A percentile compares a stretch with the other conserved stretches of the same genome.
Conservation (phyloP, 495 filamentous ascomycete genomes). For the Neurospora sp. region DNA sequence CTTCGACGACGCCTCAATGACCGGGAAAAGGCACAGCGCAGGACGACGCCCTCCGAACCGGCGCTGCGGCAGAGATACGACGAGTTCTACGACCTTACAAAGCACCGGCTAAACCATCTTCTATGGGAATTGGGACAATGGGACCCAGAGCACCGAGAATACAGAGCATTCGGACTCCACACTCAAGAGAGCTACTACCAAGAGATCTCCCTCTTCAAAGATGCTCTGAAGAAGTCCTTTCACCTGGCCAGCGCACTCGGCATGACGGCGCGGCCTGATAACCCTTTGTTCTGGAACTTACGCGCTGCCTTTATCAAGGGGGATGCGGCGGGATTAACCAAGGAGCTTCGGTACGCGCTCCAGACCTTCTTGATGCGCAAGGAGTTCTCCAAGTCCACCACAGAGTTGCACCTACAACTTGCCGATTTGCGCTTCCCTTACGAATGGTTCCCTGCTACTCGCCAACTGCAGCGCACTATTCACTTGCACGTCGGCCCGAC, state of each 20-base stretch:
- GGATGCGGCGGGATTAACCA: conserved; percentile 37
- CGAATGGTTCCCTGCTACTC: conserved; percentile 84
- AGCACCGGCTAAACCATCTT: conserved; percentile 8
- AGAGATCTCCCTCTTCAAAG: conserved; percentile 27
- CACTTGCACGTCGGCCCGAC: conserved; percentile 96
- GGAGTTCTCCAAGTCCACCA: conserved; percentile 22
- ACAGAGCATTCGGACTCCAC: conserved; percentile 22
- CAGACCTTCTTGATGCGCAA: conserved; percentile 38
- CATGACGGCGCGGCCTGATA: conserved; percentile 24
- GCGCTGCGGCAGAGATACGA: conserved; percentile 15
- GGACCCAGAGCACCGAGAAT: conserved; percentile 12
- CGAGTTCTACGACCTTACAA: conserved; percentile 20
- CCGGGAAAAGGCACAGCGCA: neutral
- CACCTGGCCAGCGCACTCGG: conserved; percentile 20
- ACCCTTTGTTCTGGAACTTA: conserved; percentile 44
- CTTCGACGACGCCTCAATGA: neutral
- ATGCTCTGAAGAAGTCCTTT: conserved; percentile 25
- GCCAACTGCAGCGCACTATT: conserved; percentile 67
- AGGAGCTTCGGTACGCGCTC: conserved; percentile 54
- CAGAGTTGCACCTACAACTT: conserved; percentile 48
- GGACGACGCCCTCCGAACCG: neutral
- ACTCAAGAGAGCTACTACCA: conserved; percentile 20
- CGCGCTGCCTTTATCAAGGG: conserved; percentile 45
- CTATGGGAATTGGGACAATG: conserved; percentile 7
- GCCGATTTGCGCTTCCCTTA: conserved; percentile 75